phyloP scores from a whole-genome alignment of 371 early-diverging fungal genomes.

The Mucor plumbeus region DNA sequence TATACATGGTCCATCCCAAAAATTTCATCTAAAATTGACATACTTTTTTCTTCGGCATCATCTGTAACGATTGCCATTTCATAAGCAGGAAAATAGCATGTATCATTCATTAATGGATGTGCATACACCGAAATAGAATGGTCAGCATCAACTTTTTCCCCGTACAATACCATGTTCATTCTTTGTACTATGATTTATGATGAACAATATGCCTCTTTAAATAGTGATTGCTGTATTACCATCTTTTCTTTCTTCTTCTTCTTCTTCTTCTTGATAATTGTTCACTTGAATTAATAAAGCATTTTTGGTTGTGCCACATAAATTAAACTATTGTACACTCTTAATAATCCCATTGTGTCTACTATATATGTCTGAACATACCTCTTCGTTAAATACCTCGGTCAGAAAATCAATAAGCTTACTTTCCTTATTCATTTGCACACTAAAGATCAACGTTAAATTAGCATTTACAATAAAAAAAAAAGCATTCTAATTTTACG shows the following conservation, averaged over 20 bases:
- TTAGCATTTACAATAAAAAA: background rate
- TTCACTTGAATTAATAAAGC: constrained; percentile 14
- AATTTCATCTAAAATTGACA: constrained; percentile 8
- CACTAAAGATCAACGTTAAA: background rate
- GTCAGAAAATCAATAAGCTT: background rate
- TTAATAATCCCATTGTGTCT: background rate
- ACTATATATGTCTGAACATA: background rate
- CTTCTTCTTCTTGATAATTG: background rate
- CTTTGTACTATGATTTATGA: background rate
- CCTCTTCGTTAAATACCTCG: constrained; percentile 14
- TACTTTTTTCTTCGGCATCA: background rate
- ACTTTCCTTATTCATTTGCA: background rate
- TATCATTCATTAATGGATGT: constrained; percentile 9
- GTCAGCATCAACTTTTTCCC: background rate
- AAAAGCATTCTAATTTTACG: background rate
- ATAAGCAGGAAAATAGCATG: background rate
- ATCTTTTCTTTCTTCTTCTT: background rate
- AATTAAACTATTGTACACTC: constrained; percentile 5
- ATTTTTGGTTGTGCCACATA: constrained; percentile 13
- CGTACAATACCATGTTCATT: background rate
- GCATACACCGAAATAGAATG: constrained; percentile 3
- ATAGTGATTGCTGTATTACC: background rate
- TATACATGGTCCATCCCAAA: constrained; percentile 10
- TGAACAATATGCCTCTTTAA: background rate
- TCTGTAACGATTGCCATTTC: background rate